Evolutionary conservation across 176 grass and related monocot species (phyloP).

Genomic region (Eleusine coracana): DNA sequence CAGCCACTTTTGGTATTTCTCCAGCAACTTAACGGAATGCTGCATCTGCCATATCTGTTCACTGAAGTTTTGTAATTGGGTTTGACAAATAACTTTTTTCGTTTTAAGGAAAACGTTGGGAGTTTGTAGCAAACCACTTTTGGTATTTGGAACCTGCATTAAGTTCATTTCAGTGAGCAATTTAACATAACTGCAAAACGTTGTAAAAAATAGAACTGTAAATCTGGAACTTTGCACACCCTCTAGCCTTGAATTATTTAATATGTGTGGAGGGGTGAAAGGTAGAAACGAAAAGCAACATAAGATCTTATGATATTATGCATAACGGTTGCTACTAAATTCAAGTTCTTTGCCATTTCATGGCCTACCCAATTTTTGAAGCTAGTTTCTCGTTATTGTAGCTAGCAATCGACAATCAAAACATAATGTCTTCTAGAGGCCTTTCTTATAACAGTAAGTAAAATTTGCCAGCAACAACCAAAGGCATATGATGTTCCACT

Average conservation of each 20-base stretch:
- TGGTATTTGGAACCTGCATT: background rate
- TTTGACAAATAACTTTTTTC: background rate
- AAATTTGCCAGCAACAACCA: background rate
- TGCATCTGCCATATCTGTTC: background rate
- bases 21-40: background rate
- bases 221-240: slow-evolving; percentile 6
- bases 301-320: background rate
- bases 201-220: background rate
- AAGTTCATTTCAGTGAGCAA: background rate
- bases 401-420: background rate
- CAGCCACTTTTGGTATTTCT: too few species aligned
- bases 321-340: slow-evolving; percentile 4
- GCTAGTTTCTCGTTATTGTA: background rate
- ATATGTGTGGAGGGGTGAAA: background rate
- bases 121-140: background rate
- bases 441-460: background rate
- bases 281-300: slow-evolving; percentile 9
- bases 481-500: background rate
- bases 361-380: background rate
- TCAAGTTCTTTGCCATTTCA: background rate
- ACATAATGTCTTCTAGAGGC: background rate
- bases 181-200: background rate
- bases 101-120: background rate
- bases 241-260: background rate
- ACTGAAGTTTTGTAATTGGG: background rate